Evolutionary conservation across 805 yeast genomes (phyloP).

Genomic region (Teunomyces stri): DNA sequence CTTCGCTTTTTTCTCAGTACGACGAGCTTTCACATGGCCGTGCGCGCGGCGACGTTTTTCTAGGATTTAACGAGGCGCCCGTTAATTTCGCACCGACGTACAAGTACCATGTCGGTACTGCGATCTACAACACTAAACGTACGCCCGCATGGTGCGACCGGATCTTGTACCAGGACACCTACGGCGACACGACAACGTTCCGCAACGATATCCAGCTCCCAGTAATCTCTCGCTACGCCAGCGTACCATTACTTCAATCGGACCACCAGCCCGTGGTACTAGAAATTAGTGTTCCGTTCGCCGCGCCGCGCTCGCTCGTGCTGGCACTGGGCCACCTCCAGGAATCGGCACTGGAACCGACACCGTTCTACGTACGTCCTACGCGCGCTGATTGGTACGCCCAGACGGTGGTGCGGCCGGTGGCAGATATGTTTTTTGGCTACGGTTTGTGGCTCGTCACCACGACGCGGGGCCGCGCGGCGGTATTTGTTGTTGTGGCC

Average conservation of each 20-base stretch:
- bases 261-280: conserved; percentile 83
- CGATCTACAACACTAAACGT: conserved; percentile 56
- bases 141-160: conserved; percentile 92
- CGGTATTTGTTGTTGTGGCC: conserved; percentile 6
- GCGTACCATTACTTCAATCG: conserved; percentile 52
- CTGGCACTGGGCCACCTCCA: conserved; percentile 29
- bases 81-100: conserved; percentile 77
- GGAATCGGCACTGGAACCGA: conserved; percentile 33
- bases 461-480: conserved; percentile 31
- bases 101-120: conserved; percentile 55
- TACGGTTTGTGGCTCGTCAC: conserved; percentile 33
- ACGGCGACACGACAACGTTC: conserved; percentile 10
- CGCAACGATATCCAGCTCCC: conserved; percentile 12
- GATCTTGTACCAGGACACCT: conserved; percentile 55
- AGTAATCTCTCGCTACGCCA: conserved; percentile 42
- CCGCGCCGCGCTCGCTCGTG: conserved; percentile 33
- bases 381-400: conserved; percentile 29
- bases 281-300: conserved; percentile 45
- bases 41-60: conserved; percentile 45
- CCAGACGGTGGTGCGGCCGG: conserved; percentile 23
- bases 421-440: conserved; percentile 32
- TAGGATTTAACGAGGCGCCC: conserved; percentile 65
- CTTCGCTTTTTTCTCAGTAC: conserved; percentile 10
- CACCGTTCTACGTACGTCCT: conserved; percentile 35
- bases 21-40: conserved; percentile 54